Conservation (phyloP, 176 grass and related monocot genomes). For the Stipa capillata region DNA sequence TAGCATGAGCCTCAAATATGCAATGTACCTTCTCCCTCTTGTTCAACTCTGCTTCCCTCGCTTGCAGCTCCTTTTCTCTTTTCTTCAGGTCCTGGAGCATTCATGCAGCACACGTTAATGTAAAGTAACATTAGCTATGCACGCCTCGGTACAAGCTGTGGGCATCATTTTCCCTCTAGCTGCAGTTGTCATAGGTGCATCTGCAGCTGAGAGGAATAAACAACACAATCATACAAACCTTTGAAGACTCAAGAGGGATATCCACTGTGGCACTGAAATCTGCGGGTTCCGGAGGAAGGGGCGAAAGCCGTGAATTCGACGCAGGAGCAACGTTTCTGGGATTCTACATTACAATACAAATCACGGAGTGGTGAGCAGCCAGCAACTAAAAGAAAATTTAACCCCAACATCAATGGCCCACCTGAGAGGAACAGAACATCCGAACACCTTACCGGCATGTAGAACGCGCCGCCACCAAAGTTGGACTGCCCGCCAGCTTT, state of each 20-base stretch:
- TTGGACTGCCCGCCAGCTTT: slow-evolving; percentile 48
- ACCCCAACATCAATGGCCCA: not conserved
- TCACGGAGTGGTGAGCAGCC: not conserved
- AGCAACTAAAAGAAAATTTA: not conserved
- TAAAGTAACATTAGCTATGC: not conserved
- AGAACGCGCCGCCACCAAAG: slow-evolving; percentile 55
- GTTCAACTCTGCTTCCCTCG: slow-evolving; percentile 79
- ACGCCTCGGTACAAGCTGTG: no score
- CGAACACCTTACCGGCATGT: slow-evolving; percentile 34
- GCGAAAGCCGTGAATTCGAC: slow-evolving; percentile 81
- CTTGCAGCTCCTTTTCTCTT: slow-evolving; percentile 93
- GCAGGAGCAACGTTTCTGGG: slow-evolving; percentile 53
- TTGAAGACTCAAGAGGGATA: slow-evolving; percentile 80
- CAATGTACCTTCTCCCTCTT: slow-evolving; percentile 81
- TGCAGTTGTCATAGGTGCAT: not conserved
- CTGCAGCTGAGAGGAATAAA: not conserved
- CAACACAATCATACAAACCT: slow-evolving; percentile 36
- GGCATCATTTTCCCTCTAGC: not conserved
- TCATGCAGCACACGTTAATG: not conserved
- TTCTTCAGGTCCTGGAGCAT: slow-evolving; percentile 67
- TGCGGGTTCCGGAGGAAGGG: slow-evolving; percentile 78
- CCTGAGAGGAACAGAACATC: not conserved
- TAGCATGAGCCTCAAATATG: not conserved
- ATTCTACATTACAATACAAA: slow-evolving; percentile 40
- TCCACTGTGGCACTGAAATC: slow-evolving; percentile 67